Conservation (phyloP, 345 rosid species). For the Aethionema arabicum region DNA sequence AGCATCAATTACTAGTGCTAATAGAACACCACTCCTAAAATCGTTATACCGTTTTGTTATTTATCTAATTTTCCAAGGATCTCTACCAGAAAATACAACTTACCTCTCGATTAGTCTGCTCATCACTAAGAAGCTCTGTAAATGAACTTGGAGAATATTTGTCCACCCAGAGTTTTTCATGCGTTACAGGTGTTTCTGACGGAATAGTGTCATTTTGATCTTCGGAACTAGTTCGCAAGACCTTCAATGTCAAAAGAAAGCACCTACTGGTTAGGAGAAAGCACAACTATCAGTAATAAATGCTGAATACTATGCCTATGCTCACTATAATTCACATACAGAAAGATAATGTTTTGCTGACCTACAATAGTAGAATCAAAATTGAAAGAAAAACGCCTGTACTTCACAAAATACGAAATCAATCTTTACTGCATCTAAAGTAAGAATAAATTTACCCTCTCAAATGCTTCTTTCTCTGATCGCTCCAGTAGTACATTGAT, state of each 20-base stretch:
- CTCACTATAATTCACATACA: slow-evolving; percentile 4
- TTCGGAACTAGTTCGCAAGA: slow-evolving; percentile 66
- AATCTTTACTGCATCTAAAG: not conserved
- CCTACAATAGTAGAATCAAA: slow-evolving; percentile 1
- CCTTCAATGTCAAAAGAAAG: slow-evolving; percentile 49
- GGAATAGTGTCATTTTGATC: slow-evolving; percentile 42
- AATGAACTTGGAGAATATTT: slow-evolving; percentile 91
- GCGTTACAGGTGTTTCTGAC: slow-evolving; percentile 45
- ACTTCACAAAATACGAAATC: not conserved
- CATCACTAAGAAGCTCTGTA: slow-evolving; percentile 97
- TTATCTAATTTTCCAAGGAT: slow-evolving; percentile 1
- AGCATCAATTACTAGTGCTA: slow-evolving; percentile 10
- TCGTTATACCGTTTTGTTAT: slow-evolving; percentile 1
- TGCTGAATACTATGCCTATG: not conserved
- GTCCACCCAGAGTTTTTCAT: slow-evolving; percentile 90
- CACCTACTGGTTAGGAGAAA: slow-evolving; percentile 5
- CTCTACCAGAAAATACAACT: slow-evolving; percentile 17
- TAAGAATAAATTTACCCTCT: slow-evolving; percentile 48
- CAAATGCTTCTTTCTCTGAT: slow-evolving; percentile 70
- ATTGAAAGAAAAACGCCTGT: not conserved
- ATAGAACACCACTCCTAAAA: slow-evolving; percentile 21
- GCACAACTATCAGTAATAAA: not conserved
- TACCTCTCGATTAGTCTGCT: slow-evolving; percentile 97
- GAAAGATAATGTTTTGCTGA: not conserved
- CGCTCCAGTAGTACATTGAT: slow-evolving; percentile 63